Base-by-base conservation (phyloP, 352 stramenopile species). In the Saprolegnia parasitica region DNA sequence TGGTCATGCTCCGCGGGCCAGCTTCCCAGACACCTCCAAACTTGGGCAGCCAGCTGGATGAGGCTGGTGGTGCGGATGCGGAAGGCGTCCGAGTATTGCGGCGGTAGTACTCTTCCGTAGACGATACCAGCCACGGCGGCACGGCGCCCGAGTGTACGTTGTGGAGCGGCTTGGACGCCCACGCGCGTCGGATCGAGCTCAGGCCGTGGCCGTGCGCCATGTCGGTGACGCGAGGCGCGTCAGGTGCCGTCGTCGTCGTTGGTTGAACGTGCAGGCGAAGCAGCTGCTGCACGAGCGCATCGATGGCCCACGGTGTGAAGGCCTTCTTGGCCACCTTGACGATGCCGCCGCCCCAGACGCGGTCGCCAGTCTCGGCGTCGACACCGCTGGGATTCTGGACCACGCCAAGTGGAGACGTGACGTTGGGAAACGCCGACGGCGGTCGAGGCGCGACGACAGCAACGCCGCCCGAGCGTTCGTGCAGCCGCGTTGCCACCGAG, bases 21-120 rank as follows among this genome's bases (percentile, higher is more conserved):
- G 87, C 81, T 65, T 93, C 80, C 85, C 85, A 93, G 16, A 93
- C 83, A 0, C 81, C 75, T 15, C 85, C 83, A 67, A 93, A 93
- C 49, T 91, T 91, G 23, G 85, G 85, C 16, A 93, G 71, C 85
- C 85, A 93, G 23, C 77, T 75, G 11, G 73, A n/a, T 35, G 29
- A 2, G 49, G 18, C 73, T 72, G 52, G 83, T 78, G 11, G 72
- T 37, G 68, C 40, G 16, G 72, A 68, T 37, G 82, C n/a, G n/a
- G n/a, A n/a, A 83, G 49, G 84, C 79, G 26, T 78, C n/a, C 77
- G 72, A 24, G 64, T 60, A 49, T 91, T 90, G 58, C 75, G 81
- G 5, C 75, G 71, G 62, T 81, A 84, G 76, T 93, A 91, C 42
- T 90, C 85, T 42, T 89, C 81, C 70, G 89, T 83, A 0, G 68